A percentile compares a stretch with the other conserved stretches of the same genome.
Evolutionary conservation across 306 rosid genomes (phyloP).

Genomic region (Parietaria judaica): DNA sequence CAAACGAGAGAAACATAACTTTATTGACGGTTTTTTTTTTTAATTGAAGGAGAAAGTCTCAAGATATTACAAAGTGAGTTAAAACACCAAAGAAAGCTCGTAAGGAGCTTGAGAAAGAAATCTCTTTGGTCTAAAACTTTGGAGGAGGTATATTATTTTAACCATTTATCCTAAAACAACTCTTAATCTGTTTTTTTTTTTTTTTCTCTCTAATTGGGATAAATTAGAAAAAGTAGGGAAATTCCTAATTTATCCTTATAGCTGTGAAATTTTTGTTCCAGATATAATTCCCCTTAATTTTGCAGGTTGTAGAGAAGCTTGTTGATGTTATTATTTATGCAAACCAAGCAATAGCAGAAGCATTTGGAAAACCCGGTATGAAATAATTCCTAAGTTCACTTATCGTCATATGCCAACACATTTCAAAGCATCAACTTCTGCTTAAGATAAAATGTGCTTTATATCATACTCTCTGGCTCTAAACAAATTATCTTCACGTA

Average conservation of each 20-base stretch:
- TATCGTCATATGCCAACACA: background rate
- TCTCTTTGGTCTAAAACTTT: constrained; percentile 80
- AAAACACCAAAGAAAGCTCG: constrained; percentile 74
- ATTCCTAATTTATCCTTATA: background rate
- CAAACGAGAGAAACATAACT: constrained; percentile 12
- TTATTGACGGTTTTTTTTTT: constrained; percentile 28
- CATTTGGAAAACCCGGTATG: constrained; percentile 63
- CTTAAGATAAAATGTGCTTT: constrained; percentile 6
- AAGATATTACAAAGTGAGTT: constrained; percentile 66
- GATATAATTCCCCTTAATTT: constrained; percentile 18
- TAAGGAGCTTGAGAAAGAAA: constrained; percentile 74
- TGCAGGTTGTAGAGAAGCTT: constrained; percentile 91
- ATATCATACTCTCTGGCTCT: constrained; percentile 10
- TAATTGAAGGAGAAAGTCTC: constrained; percentile 71
- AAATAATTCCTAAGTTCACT: constrained; percentile 7
- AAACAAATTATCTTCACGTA: constrained; percentile 23
- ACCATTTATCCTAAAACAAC: constrained; percentile 1
- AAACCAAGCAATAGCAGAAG: constrained; percentile 56
- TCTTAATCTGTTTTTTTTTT: constrained; percentile 5
- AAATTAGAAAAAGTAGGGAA: background rate
- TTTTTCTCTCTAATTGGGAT: background rate
- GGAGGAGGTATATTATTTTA: constrained; percentile 68
- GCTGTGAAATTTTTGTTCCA: background rate
- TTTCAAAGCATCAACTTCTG: constrained; percentile 7
- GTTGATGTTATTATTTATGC: constrained; percentile 51